Conservation (phyloP, 805 yeast genomes). For the Lipomyces sp. region DNA sequence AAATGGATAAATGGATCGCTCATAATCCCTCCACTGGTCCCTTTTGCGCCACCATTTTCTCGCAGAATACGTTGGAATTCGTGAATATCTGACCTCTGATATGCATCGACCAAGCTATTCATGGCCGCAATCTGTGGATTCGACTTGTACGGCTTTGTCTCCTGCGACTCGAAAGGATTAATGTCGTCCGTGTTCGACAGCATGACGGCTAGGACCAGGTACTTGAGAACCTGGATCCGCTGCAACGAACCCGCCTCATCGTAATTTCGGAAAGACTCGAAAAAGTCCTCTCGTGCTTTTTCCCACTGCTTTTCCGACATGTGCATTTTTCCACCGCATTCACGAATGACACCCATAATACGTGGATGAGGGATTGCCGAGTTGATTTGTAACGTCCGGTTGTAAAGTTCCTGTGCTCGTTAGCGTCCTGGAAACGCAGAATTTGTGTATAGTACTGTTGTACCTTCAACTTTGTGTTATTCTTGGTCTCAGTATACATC, state of each 20-base stretch:
- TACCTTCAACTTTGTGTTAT: constrained; percentile 48
- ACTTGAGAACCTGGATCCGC: constrained; percentile 62
- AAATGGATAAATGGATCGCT: constrained; percentile 38
- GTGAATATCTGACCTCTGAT: constrained; percentile 39
- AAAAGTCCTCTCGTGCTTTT: constrained; percentile 59
- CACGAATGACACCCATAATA: constrained; percentile 73
- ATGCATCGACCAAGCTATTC: constrained; percentile 47
- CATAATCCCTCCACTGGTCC: constrained; percentile 35
- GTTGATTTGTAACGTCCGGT: constrained; percentile 54
- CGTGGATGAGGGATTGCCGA: constrained; percentile 77
- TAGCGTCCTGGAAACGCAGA: background rate
- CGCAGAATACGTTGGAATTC: constrained; percentile 36
- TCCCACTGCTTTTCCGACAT: constrained; percentile 65
- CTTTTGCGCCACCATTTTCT: constrained; percentile 27
- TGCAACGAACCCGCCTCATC: constrained; percentile 70
- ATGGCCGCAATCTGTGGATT: constrained; percentile 44
- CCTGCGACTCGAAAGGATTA: constrained; percentile 75
- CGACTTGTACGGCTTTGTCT: constrained; percentile 59
- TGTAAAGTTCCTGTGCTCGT: constrained; percentile 51
- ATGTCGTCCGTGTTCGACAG: constrained; percentile 61
- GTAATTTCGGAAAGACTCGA: constrained; percentile 61
- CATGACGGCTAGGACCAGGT: constrained; percentile 64
- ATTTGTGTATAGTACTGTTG: background rate
- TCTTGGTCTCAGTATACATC: constrained; percentile 51
- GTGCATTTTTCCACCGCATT: constrained; percentile 73